Percentiles rank a stretch among this genome's conserved stretches.
Conservation (phyloP, 2,329 filamentous ascomycete species). For the Cladophialophora immunda region DNA sequence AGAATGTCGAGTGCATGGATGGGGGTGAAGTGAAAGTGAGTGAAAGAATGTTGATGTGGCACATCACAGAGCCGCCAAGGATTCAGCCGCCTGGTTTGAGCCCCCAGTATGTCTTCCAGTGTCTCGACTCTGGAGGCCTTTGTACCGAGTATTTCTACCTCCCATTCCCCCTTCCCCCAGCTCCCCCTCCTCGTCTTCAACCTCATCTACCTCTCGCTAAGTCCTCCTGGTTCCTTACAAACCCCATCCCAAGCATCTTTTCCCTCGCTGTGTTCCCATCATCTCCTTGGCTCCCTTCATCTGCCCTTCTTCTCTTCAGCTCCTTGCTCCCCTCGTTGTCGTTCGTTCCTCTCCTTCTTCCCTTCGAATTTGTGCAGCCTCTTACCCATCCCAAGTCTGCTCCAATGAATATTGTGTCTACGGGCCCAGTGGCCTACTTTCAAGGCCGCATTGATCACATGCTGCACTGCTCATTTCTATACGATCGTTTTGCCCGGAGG, state of each 20-base stretch:
- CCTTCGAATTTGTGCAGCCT: neutral
- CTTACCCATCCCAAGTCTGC: neutral
- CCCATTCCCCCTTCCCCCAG: neutral
- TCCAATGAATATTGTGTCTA: neutral
- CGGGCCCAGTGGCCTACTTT: constrained; percentile 1
- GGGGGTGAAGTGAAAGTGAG: neutral
- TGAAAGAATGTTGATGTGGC: neutral
- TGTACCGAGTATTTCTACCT: too few relatives aligned
- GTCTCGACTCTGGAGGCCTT: too few relatives aligned
- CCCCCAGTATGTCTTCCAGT: too few relatives aligned
- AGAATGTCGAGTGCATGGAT: neutral
- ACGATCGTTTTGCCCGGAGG: neutral
- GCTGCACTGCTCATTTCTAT: neutral
- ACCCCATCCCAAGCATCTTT: too few relatives aligned
- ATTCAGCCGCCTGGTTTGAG: neutral
- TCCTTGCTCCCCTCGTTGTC: neutral
- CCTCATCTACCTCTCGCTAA: neutral
- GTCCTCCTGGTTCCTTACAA: too few relatives aligned
- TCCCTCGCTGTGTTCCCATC: neutral
- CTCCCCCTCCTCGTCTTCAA: neutral
- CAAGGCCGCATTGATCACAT: neutral
- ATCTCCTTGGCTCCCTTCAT: neutral
- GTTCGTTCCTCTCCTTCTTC: neutral
- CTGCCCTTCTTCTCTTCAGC: neutral
- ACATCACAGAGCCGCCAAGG: neutral